These are phyloP conservation scores for Creolimax fragrantissima DNA, from an alignment of 78 protist genomes.

Conservation along the genomic window DNA sequence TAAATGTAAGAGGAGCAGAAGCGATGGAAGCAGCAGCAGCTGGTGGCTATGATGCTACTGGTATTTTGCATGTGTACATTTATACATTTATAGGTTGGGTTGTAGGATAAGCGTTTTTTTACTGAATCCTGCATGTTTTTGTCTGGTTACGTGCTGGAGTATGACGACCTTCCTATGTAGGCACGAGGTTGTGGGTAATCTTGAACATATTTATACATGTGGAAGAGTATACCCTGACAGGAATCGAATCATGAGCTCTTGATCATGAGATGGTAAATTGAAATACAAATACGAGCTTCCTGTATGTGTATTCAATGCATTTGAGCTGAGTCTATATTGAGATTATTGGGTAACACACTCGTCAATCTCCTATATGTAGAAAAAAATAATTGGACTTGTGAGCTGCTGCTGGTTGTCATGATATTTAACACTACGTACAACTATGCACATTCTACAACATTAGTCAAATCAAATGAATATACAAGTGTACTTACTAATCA, in stretches of 20 bases:
- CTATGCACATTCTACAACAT: neutral
- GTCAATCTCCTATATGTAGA: neutral
- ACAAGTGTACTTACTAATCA: neutral
- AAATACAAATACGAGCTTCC: too few relatives aligned
- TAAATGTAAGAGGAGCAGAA: neutral
- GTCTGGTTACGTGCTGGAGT: neutral
- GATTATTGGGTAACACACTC: neutral
- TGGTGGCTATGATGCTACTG: neutral
- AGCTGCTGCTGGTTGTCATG: neutral
- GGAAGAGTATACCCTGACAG: too few relatives aligned
- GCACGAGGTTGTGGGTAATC: neutral
- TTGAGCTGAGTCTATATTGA: neutral
- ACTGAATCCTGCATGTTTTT: neutral
- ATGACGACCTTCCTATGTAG: neutral
- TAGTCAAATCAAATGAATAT: neutral
- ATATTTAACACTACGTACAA: neutral
- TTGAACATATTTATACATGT: too few relatives aligned
- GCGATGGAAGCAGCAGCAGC: neutral
- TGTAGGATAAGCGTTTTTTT: too few relatives aligned
- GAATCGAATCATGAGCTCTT: too few relatives aligned
- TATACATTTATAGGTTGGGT: too few relatives aligned
- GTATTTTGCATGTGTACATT: neutral
- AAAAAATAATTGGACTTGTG: neutral
- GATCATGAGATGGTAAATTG: too few relatives aligned
- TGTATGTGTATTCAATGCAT: neutral